A percentile compares a stretch with the other conserved stretches of the same genome.
These are phyloP conservation scores for Trichosanthes truncata DNA, from an alignment of 306 rosid genomes.

Conservation along the genomic window DNA sequence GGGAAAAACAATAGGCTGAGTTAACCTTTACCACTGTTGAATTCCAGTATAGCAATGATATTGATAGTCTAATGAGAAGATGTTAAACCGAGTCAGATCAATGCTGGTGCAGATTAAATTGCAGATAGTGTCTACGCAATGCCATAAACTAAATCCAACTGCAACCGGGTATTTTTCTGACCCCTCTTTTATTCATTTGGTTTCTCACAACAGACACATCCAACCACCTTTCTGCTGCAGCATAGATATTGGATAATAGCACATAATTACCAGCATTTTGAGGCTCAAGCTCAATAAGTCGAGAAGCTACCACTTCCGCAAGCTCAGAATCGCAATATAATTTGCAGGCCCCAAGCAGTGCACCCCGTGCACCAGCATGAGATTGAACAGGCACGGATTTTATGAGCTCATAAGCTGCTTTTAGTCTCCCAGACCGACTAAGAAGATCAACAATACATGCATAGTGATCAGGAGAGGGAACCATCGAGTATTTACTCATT, in stretches of 20 bases:
- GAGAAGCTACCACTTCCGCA: slow-evolving; percentile 51
- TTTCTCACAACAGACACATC: slow-evolving; percentile 57
- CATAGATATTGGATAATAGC: slow-evolving; percentile 59
- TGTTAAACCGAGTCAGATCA: background rate
- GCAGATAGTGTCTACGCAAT: background rate
- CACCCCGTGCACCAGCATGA: slow-evolving; percentile 65
- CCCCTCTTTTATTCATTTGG: slow-evolving; percentile 50
- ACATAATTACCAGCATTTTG: slow-evolving; percentile 55
- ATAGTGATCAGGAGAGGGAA: slow-evolving; percentile 60
- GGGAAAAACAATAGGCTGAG: background rate
- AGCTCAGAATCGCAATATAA: slow-evolving; percentile 32
- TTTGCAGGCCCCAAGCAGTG: slow-evolving; percentile 73
- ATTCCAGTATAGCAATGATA: background rate
- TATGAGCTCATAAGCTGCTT: slow-evolving; percentile 55
- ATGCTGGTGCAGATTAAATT: background rate
- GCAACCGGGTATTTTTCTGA: slow-evolving; percentile 50
- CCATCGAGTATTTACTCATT: slow-evolving; percentile 32
- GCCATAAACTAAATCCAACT: slow-evolving; percentile 22
- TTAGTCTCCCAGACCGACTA: slow-evolving; percentile 49
- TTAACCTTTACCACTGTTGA: background rate
- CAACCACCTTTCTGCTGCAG: slow-evolving; percentile 53
- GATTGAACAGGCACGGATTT: slow-evolving; percentile 45
- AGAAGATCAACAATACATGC: slow-evolving; percentile 80
- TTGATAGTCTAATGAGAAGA: background rate
- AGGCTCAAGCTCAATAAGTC: slow-evolving; percentile 53